phyloP scores from a whole-genome alignment of 345 rosid species.

The Geranium brycei region DNA sequence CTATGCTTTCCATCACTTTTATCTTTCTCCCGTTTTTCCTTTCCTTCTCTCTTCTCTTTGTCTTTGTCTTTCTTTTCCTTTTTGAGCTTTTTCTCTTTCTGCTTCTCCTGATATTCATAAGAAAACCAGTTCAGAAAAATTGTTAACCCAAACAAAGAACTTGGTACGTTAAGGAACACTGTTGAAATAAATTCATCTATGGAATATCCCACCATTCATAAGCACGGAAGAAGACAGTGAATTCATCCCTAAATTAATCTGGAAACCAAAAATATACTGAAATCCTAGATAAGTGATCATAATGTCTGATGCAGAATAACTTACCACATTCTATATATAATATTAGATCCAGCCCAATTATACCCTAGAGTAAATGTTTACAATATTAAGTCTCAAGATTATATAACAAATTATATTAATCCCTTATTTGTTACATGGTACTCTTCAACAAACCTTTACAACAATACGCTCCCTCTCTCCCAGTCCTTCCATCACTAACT shows the following conservation, averaged over 20 bases:
- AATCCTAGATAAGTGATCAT: too few relatives aligned
- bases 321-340: background rate
- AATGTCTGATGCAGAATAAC: background rate
- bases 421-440: background rate
- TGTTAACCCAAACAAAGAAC: background rate
- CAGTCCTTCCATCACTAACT: background rate
- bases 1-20: slow-evolving; percentile 34
- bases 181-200: background rate
- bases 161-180: background rate
- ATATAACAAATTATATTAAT: background rate
- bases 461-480: background rate
- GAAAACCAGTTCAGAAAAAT: slow-evolving; percentile 4
- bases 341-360: background rate
- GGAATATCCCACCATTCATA: background rate
- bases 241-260: too few relatives aligned
- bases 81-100: slow-evolving; percentile 38
- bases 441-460: background rate
- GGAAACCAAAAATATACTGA: too few relatives aligned
- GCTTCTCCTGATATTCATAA: slow-evolving; percentile 29
- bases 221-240: too few relatives aligned
- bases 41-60: slow-evolving; percentile 34
- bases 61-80: slow-evolving; percentile 40
- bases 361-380: background rate
- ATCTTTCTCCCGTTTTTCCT: slow-evolving; percentile 37
- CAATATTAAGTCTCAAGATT: background rate